Base-by-base conservation (phyloP, 2,329 filamentous ascomycete genomes). In the Fonsecaea multimorphosa region DNA sequence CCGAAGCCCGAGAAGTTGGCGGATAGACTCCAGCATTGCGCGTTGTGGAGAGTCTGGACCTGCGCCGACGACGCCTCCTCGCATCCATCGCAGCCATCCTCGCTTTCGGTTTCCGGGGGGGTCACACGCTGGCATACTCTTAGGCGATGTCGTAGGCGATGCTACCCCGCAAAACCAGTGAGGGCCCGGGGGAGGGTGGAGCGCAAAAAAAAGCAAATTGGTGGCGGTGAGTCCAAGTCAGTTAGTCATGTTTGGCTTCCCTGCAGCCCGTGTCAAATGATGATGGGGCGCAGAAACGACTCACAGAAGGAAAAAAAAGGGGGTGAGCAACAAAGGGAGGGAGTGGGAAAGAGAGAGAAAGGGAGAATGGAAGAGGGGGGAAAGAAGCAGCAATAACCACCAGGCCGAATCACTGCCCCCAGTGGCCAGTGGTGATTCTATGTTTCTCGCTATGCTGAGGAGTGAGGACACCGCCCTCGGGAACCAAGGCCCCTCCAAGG, bases 11-110 rank as follows among this genome's bases (percentile, higher is more conserved):
- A 40, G 38, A 3, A 1, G 19, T 49, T 9, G 44, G 40, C 5
- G 6, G n/a, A 5, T 22, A 14, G n/a, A 24, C 44, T 22, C 3
- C 16, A 19, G 38, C 5, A 4, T 24, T 11, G 19, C 19, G 22
- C 44, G 19, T 49, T 49, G 44, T 49, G 44, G 44, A 49, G 44
- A 49, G 44, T 49, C 44, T 49, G 44, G 44, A 49, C 44, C 44
- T 49, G 44, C 44, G 44, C 44, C 44, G 44, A 49, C 19, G 44
- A 49, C 44, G 44, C 44, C 44, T 49, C 44, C 44, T 49, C 22
- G 44, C 19, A 49, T 49, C 38, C 38, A 40, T 40, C 16, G 38
- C 38, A 19, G 7, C 44, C 22, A 49, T 49, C 44, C 44, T 24
- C 19, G 44, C 44, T 49, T 24, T 49, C 44, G 6, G 44, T 24